These are phyloP conservation scores for Mycothermus thermophilus DNA, from an alignment of 495 filamentous ascomycete genomes.

Conservation along the genomic window DNA sequence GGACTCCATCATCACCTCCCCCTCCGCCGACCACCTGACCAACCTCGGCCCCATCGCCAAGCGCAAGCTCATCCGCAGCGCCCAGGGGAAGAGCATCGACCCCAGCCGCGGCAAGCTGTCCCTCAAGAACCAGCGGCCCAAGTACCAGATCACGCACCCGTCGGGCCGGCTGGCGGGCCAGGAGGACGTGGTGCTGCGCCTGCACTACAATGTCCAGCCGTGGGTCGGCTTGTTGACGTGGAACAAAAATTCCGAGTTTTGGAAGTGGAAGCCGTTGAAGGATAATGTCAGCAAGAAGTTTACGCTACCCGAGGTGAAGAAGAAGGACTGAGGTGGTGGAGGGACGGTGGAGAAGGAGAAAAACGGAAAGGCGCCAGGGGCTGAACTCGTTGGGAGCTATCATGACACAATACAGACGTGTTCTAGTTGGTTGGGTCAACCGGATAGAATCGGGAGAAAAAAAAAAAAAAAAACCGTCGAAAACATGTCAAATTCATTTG, in stretches of 20 bases:
- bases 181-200: constrained; percentile 57
- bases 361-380: no score
- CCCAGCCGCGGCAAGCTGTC: constrained; percentile 48
- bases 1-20: constrained; percentile 78
- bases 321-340: constrained; percentile 19
- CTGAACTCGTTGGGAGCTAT: no score
- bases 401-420: no score
- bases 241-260: constrained; percentile 45
- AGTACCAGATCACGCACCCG: constrained; percentile 90
- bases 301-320: constrained; percentile 61
- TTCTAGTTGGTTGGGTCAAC: no score
- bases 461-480: no score
- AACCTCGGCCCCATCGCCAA: constrained; percentile 37
- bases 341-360: neutral
- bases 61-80: constrained; percentile 39
- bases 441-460: no score
- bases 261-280: constrained; percentile 47
- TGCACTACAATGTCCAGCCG: constrained; percentile 94
- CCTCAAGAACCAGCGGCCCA: constrained; percentile 67
- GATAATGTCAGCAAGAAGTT: constrained; percentile 55
- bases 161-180: constrained; percentile 55
- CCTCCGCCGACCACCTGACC: constrained; percentile 41
- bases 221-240: constrained; percentile 85
- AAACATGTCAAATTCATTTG: no score
- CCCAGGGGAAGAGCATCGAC: constrained; percentile 38